These are phyloP conservation scores for Saccharomycopsis synnaedendra DNA, from an alignment of 805 yeast species.

Conservation along the genomic window DNA sequence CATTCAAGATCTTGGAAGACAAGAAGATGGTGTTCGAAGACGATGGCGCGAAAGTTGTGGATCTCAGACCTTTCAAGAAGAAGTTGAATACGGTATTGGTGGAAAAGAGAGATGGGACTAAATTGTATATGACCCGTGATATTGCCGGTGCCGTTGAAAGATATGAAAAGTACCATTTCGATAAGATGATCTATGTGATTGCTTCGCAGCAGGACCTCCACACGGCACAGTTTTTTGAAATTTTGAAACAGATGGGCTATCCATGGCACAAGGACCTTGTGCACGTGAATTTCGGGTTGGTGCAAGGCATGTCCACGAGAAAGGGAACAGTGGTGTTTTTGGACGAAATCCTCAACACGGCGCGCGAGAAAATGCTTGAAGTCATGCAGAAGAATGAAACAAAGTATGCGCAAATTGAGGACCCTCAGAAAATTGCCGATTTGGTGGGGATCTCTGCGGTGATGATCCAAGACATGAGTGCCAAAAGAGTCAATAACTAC, in stretches of 20 bases:
- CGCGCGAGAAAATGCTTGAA: slow-evolving; percentile 88
- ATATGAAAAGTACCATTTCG: slow-evolving; percentile 72
- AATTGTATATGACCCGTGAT: slow-evolving; percentile 89
- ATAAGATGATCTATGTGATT: slow-evolving; percentile 91
- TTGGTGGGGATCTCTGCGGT: slow-evolving; percentile 94
- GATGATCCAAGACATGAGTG: slow-evolving; percentile 98
- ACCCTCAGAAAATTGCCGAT: slow-evolving; percentile 93
- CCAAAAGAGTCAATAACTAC: slow-evolving; percentile 93
- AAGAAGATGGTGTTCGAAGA: slow-evolving; percentile 71
- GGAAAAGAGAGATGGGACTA: slow-evolving; percentile 91
- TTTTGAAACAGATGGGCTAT: slow-evolving; percentile 79
- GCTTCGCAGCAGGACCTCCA: slow-evolving; percentile 96
- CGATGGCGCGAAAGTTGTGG: slow-evolving; percentile 83
- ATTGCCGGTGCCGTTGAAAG: slow-evolving; percentile 94
- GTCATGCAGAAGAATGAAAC: slow-evolving; percentile 89
- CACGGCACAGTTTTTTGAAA: slow-evolving; percentile 86
- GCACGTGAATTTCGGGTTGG: slow-evolving; percentile 96
- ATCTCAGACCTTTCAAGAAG: slow-evolving; percentile 74
- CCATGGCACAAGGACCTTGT: slow-evolving; percentile 74
- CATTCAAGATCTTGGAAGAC: slow-evolving; percentile 49
- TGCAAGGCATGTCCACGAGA: slow-evolving; percentile 96
- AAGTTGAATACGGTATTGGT: slow-evolving; percentile 89
- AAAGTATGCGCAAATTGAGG: slow-evolving; percentile 84
- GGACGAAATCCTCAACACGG: slow-evolving; percentile 86
- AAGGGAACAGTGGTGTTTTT: slow-evolving; percentile 98